Conservation (phyloP, 2,329 filamentous ascomycete species). For the Fusarium decemcellulare region DNA sequence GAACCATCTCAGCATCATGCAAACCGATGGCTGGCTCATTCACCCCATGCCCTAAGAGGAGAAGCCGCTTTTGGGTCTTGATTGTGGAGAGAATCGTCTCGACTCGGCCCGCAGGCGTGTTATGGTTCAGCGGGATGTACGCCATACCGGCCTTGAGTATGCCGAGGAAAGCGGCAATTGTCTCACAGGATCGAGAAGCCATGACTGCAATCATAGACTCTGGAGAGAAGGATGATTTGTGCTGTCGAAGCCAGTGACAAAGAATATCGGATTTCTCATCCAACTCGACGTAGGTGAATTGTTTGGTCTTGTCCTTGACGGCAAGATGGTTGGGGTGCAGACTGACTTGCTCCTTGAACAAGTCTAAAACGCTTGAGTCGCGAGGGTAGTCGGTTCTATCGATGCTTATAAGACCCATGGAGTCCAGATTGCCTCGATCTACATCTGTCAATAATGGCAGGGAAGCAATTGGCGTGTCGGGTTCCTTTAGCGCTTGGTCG, state of each 20-base stretch:
- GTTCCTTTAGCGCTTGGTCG: constrained; percentile 10
- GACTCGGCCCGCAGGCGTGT: constrained; percentile 21
- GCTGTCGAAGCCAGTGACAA: constrained; percentile 3
- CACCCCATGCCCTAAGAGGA: constrained; percentile 7
- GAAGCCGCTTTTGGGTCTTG: not conserved
- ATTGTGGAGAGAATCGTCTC: constrained; percentile 23
- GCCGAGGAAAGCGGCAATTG: constrained; percentile 24
- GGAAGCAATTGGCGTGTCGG: not conserved
- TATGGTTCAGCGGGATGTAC: constrained; percentile 34
- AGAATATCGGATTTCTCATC: constrained; percentile 24
- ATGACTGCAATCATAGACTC: constrained; percentile 26
- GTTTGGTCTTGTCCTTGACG: constrained; percentile 24
- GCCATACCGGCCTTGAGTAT: constrained; percentile 38
- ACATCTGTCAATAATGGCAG: constrained; percentile 14
- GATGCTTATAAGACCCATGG: constrained; percentile 33
- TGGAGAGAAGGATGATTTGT: not conserved
- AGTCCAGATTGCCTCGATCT: constrained; percentile 9
- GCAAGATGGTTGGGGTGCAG: constrained; percentile 26
- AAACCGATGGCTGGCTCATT: not conserved
- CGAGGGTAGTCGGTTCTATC: constrained; percentile 31
- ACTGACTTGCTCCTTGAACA: constrained; percentile 42
- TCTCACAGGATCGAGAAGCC: constrained; percentile 14
- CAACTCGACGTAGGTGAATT: constrained; percentile 40
- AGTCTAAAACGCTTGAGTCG: constrained; percentile 35
- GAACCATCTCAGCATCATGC: not conserved